Base-by-base conservation (phyloP, 148 eudicot species). In the Nyssa sinensis region DNA sequence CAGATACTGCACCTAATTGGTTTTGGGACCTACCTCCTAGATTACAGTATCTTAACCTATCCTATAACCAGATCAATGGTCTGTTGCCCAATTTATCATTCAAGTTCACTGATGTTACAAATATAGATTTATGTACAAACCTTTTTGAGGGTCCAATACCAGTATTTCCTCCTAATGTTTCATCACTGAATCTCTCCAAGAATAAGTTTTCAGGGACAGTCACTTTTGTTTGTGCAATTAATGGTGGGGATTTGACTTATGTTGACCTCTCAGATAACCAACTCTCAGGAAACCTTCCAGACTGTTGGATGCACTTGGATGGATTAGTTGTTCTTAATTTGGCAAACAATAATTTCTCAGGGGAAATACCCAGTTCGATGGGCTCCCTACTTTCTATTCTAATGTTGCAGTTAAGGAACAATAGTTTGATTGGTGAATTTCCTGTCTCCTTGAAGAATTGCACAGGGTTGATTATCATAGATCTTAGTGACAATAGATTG, bases 71-170 rank as follows among this genome's bases (percentile, higher is more conserved):
- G 1, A 63, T 74, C 4, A 44, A 2, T 10, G 82, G 78, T 16
- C 6, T 35, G 14, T 55, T 69, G 35, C 74, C 74, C 14, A 37
- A 67, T 34, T 69, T 69, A 0, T 35, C 77, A 7, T 53, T 30
- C 9, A 55, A 64, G n/a, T 51, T 44, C 1, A 3, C 7, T n/a
- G 2, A 3, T 1, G 25, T 0, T 60, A 3, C 5, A 0, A 0
- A 0, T 0, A 64, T 74, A 0, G 70, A 74, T 63, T 69, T 79
- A 16, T 68, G 82, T 44, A 29, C 34, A 11, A 79, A 74, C n/a
- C 10, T 4, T 19, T 47, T 74, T 44, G 2, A 1, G 17, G 78
- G 78, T 39, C 60, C 41, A 49, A 35, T 79, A 68, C 78, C 70
- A 3, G 30, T 32, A n/a, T 32, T 32, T 67, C 64, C 29, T 53